Evolutionary conservation across 495 filamentous ascomycete genomes (phyloP), one percentile per base, ranked within the genome.

Genomic region (Tuber indicum): DNA sequence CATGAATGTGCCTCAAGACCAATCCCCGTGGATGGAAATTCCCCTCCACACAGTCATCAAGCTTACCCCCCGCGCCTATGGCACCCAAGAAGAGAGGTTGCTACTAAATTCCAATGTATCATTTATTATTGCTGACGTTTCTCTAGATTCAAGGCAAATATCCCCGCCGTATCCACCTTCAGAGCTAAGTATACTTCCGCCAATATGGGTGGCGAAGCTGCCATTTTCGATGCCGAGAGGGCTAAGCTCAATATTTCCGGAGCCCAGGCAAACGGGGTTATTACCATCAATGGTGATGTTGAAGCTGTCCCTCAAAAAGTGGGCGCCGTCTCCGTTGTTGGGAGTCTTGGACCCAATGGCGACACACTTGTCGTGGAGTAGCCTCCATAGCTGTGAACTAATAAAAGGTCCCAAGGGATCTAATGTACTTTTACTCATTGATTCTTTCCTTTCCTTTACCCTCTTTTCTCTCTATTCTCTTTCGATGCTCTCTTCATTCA

Each of bases 31-130:
- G 96, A 96, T 98, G 91, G 93, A 92, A 79, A 92, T 94, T 6
- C 96, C 96, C 7, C 88, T 99, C 70, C 96, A 99, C 84, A 97
- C 93, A 16, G 86, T 99, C 43, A 98, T 99, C 85, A 97, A 97
- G 86, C 87, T 99, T 72, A 98, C 96, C 21, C 96, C 96, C 9
- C 89, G 91, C 70, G 96, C 96, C n/a, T 99, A 98, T 82, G 90
- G 91, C 43, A 99, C 96, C 10, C 89, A 95, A 72, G 92, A 97
- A 81, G 89, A 96, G 84, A 88, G 91, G 82, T 83, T 47, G 76
- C 49, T 39, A 26, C 47, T 43, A 32, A 12, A 16, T 21, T 70
- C 41, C 21, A 5, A 8, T 43, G 6, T 58, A 70, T 44, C 21
- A 16, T 62, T 44, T 47, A 36, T 42, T 75, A 10, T 23, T 73